These are phyloP conservation scores for Cyanodermella asteris DNA, from an alignment of 2,329 filamentous ascomycete genomes.

Conservation along the genomic window DNA sequence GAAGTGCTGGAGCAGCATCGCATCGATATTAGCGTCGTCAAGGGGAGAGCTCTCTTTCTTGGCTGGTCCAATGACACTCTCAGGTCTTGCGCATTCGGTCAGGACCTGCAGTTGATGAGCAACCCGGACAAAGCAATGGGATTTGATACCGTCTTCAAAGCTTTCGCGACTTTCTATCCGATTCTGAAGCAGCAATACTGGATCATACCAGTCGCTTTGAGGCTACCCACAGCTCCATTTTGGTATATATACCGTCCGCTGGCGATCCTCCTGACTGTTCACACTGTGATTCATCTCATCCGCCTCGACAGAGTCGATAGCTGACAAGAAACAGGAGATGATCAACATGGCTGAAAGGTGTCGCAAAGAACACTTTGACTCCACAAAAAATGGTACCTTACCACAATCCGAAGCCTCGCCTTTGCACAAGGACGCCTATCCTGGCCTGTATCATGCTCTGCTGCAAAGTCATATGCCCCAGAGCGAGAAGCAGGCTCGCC, in stretches of 20 bases:
- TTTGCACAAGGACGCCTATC: no score
- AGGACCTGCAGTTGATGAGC: constrained; percentile 1
- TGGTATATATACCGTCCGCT: no score
- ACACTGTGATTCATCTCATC: no score
- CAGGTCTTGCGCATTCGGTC: background rate
- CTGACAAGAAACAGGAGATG: no score
- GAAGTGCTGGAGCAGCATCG: background rate
- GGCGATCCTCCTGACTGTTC: no score
- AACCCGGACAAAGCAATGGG: constrained; percentile 1
- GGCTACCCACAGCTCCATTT: constrained; percentile 1
- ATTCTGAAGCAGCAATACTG: constrained; percentile 4
- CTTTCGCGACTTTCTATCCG: constrained; percentile 1
- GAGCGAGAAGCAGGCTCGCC: constrained; percentile 1
- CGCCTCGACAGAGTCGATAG: no score
- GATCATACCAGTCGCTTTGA: constrained; percentile 2
- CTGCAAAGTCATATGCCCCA: no score
- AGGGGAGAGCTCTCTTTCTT: constrained; percentile 1
- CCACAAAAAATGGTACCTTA: no score
- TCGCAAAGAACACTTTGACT: no score
- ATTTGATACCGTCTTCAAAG: background rate
- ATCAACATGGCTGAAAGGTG: no score
- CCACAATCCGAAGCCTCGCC: no score
- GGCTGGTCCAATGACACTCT: constrained; percentile 4
- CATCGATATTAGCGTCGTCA: constrained; percentile 1
- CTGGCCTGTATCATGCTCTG: no score